Base-by-base conservation (phyloP, 2,329 filamentous ascomycete genomes). In the Zymoseptoria crescenta region DNA sequence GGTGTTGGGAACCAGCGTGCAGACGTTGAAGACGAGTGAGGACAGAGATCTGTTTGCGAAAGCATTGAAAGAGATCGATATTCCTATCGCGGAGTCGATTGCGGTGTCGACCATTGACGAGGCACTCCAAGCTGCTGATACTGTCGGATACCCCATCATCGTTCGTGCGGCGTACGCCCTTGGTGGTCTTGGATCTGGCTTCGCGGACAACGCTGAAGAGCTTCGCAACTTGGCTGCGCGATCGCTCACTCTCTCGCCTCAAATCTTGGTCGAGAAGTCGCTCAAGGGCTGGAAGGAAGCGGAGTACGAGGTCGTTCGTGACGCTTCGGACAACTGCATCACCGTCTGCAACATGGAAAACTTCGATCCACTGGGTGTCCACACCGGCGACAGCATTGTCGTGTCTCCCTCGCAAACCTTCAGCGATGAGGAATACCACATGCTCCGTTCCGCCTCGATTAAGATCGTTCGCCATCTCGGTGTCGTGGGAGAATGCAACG, bases 201-300 rank as follows among this genome's bases (percentile, higher is more conserved):
- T 99, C 74, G 94, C 94, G 67, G 88, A 91, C 77, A 94, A 96
- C 76, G 82, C 88, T 68, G 91, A 96, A 72, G 94, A 99, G 78
- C 86, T 99, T 59, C 87, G 89, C 74, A 91, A 97, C 76, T 83
- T 99, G 82, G 88, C 92, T 65, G 92, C 94, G 63, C 87, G 91
- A 65, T 97, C 93, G 52, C 83, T 99, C 59, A 96, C 92, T 51
- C 84, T 97, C 41, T 93, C 93, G 2, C 93, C 94, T 54, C 94
- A 99, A 76, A 96, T 99, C 70, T 78, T 99, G 73, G 92, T 99
- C 60, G 94, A 99, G 81, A 97, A 97, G 79, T 96, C 91, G 56
- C 85, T 99, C 68, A 97, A 96, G 82, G 94, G 94, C 75, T 99
- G 94, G 94, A 99, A 99, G 79, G 94, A 99, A 77, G 88, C 96